Base-by-base conservation (phyloP, 805 yeast genomes). In the Wickerhamiella sorbophila region DNA sequence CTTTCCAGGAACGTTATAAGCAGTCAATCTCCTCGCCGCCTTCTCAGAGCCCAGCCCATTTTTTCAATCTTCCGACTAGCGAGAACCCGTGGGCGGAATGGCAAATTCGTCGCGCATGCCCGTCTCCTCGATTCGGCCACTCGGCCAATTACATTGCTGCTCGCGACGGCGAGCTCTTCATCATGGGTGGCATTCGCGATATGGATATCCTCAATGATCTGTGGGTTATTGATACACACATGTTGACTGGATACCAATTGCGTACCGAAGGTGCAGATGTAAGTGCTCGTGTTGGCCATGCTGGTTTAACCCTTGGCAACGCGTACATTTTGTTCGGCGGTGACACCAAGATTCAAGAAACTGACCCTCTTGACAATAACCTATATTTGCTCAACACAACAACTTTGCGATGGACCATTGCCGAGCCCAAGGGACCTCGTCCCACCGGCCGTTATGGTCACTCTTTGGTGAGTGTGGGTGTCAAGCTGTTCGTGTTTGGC, bases 311-410 rank as follows among this genome's bases (percentile, higher is more conserved):
- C 27, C 79, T 94, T 46, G 98, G 97, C 12, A 88, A 87, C 56
- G 97, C 97, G 1, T 91, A 79, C 54, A 86, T 91, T 36, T 75
- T 91, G 12, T 88, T 84, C 61, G 98, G 97, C 29, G 99, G 99
- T 54, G 98, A 91, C 58, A 91, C 97, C 1, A 72, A 72, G 50
- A 80, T 77, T 39, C 61, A 56, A 31, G 60, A 59, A 18, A 79
- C 86, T 29, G 85, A 80, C 55, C 75, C 74, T 43, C 77, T 93
- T 49, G 99, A 91, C 62, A 87, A 88, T 61, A 84, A 82, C 56
- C 66, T 91, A 46, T 91, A 91, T 59, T 70, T 91, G 53, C 80
- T 91, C 65, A 81, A 82, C 59, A 79, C 81, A 47, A 75, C 79
- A 39, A 75, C 87, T 1, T 66, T 74, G 48, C 77, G 77, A 52